Conservation (phyloP, 1,139 yeast genomes). For the Pichia sp. region DNA sequence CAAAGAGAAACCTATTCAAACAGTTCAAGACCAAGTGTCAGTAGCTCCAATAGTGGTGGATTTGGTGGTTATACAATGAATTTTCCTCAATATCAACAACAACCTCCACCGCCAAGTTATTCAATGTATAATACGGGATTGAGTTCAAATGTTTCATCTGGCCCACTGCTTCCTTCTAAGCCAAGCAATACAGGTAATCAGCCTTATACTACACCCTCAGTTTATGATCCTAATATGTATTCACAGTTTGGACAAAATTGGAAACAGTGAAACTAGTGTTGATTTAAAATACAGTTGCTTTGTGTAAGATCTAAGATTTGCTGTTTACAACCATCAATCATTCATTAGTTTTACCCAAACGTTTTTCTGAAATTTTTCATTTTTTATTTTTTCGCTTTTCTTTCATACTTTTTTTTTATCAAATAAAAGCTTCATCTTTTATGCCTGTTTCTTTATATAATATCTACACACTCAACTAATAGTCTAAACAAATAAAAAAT, state of each 20-base stretch:
- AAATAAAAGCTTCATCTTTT: not conserved
- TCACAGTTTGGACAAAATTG: constrained; percentile 32
- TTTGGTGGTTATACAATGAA: constrained; percentile 14
- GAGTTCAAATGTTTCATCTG: not conserved
- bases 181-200: constrained; percentile 16
- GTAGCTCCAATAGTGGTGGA: constrained; percentile 1
- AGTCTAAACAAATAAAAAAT: not conserved
- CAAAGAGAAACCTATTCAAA: constrained; percentile 24
- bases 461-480: not conserved
- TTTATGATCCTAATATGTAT: constrained; percentile 39
- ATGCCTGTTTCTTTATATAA: no score
- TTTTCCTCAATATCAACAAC: constrained; percentile 1
- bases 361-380: no score
- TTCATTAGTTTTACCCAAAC: not conserved
- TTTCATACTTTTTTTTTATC: not conserved
- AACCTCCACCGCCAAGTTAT: constrained; percentile 6
- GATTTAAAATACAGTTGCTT: not conserved
- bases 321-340: not conserved
- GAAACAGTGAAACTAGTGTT: not conserved
- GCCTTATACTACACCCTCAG: constrained; percentile 40
- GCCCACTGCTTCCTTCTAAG: constrained; percentile 26
- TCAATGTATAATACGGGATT: constrained; percentile 7
- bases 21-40: not conserved
- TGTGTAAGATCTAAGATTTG: no score
- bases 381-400: not conserved